phyloP scores from a whole-genome alignment of 768 basidiomycete genomes.

The Amanita thiersii region DNA sequence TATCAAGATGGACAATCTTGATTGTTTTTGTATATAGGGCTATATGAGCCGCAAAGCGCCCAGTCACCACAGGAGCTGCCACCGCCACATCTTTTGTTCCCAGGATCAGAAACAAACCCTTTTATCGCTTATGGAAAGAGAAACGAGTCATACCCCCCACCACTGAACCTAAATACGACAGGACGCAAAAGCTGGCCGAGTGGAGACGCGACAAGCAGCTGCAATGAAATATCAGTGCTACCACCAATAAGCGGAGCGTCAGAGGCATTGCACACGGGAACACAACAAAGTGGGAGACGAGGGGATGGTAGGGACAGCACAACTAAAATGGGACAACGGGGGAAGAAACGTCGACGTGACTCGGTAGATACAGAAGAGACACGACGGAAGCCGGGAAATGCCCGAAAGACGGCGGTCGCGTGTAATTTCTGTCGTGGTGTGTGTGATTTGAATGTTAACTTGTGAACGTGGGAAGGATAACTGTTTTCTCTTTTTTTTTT shows the following conservation, averaged over 20 bases:
- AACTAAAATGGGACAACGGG: constrained; percentile 15
- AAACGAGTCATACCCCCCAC: constrained; percentile 3
- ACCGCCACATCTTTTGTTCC: constrained; percentile 8
- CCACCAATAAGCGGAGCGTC: neutral
- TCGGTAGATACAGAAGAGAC: constrained; percentile 15
- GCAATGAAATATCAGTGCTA: neutral
- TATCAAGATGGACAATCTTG: neutral
- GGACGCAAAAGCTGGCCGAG: neutral
- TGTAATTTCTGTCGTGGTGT: constrained; percentile 75
- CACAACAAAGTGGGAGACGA: neutral
- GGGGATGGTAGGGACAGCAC: neutral
- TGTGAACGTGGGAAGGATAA: constrained; percentile 4
- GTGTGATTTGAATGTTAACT: constrained; percentile 14
- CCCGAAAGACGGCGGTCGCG: constrained; percentile 52
- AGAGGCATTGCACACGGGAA: neutral
- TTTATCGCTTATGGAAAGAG: constrained; percentile 4
- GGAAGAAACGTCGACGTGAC: constrained; percentile 22
- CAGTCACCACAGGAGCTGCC: constrained; percentile 7
- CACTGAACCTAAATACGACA: neutral
- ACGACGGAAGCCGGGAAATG: constrained; percentile 21
- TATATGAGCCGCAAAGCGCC: constrained; percentile 2
- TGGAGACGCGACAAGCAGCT: neutral
- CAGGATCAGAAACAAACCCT: constrained; percentile 7
- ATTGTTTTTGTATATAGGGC: constrained; percentile 1
- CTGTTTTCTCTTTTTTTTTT: constrained; percentile 10